Conservation (phyloP, 1,139 yeast genomes). For the Kurtzmaniella quercitrusa region DNA sequence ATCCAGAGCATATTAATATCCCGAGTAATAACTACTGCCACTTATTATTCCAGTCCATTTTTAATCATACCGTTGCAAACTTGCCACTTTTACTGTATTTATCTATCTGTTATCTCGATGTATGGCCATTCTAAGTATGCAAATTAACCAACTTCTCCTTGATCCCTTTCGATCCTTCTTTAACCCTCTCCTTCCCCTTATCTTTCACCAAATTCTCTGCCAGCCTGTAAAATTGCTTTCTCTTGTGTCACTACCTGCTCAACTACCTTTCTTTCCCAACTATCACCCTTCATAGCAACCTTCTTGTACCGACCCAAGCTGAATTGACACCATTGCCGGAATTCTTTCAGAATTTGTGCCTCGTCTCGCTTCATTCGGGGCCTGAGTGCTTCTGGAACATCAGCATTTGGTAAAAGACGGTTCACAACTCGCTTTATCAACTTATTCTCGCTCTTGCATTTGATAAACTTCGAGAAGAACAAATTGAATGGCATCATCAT, state of each 20-base stretch:
- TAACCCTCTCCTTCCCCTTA: background rate
- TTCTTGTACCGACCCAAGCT: conserved; percentile 15
- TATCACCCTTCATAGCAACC: background rate
- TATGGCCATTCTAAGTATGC: too few species aligned
- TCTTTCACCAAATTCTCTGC: background rate
- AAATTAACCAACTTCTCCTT: too few species aligned
- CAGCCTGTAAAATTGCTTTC: conserved; percentile 9
- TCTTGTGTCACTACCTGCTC: conserved; percentile 10
- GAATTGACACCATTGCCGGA: conserved; percentile 20
- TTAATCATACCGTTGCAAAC: too few species aligned
- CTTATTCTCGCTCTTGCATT: conserved; percentile 11
- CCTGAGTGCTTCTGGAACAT: conserved; percentile 1
- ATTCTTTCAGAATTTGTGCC: conserved; percentile 12
- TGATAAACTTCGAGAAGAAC: conserved; percentile 16
- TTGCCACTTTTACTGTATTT: too few species aligned
- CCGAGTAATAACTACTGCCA: too few species aligned
- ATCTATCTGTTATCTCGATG: too few species aligned
- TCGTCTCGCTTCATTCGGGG: conserved; percentile 8
- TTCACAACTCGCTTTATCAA: conserved; percentile 14
- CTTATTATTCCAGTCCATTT: too few species aligned
- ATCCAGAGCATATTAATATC: too few species aligned
- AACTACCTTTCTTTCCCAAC: background rate
- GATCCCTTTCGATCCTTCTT: too few species aligned
- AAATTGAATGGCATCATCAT: conserved; percentile 21
- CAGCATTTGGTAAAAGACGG: conserved; percentile 10